Base-by-base conservation (phyloP, 2,329 filamentous ascomycete genomes). In the Curvularia sp. region DNA sequence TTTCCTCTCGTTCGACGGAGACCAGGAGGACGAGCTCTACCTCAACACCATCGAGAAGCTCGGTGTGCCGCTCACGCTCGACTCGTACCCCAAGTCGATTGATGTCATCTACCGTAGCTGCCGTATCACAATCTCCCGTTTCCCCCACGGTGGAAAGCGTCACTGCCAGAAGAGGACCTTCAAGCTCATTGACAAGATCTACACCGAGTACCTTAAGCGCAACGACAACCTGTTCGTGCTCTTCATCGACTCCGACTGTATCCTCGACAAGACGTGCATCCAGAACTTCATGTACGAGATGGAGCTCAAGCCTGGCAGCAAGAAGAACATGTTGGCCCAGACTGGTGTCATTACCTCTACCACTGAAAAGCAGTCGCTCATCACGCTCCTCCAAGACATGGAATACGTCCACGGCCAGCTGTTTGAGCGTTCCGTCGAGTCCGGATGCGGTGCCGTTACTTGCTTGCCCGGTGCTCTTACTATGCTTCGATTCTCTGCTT, bases 201-300 rank as follows among this genome's bases (percentile, higher is more conserved):
- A 97, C 76, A 86, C 89, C 51, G 86, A 93, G 56, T 98, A 98
- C 66, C 83, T 97, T 53, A 90, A 89, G 77, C 85, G 88, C 48
- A 92, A 97, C 73, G 94, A 98, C 78, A 92, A 98, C 69, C 82
- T 98, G 0, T 98, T 98, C 75, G 89, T 98, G 53, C 85, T 98
- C 10, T 98, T 98, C 79, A 97, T 98, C 74, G 94, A 98, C 79
- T 97, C 93, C 0, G 94, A 98, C 75, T 98, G 95, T 78, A 95
- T 97, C 62, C 82, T 98, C 49, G 94, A 98, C 80, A 86, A 88
- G 58, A 87, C 93, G 41, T 98, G 94, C 75, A 86, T 98, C 59
- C 94, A 97, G 75, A 98, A 97, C 77, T 98, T 98, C 78, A 91
- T 98, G 81, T 97, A 95, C 78, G 94, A 98, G 75, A 98, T 98